Conservation (phyloP, 1,284 basidiomycete species). For the Cronartium quercuum region DNA sequence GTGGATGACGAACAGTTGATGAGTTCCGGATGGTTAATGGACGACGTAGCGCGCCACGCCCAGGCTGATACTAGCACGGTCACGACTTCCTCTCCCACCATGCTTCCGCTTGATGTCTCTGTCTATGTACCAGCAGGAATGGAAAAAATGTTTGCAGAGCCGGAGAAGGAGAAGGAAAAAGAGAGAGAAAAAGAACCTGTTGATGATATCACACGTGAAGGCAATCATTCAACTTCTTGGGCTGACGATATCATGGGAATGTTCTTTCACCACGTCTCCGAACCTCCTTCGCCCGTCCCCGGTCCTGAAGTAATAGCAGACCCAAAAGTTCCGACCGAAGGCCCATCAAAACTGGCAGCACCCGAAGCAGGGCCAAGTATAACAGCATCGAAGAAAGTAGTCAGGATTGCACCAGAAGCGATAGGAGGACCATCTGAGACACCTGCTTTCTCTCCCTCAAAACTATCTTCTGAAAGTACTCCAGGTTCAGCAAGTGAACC, state of each 20-base stretch:
- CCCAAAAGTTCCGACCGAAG: too few relatives aligned
- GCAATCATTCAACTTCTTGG: not conserved
- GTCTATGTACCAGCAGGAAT: not conserved
- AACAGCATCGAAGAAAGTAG: not conserved
- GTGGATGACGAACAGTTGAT: slow-evolving; percentile 1
- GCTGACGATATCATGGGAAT: not conserved
- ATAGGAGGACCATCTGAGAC: slow-evolving; percentile 20
- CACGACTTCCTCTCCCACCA: not conserved
- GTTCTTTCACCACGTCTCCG: not conserved
- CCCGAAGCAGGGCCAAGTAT: not conserved
- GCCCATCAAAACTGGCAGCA: not conserved
- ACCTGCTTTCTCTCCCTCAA: slow-evolving; percentile 34
- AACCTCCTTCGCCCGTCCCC: not conserved
- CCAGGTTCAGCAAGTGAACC: slow-evolving; percentile 11
- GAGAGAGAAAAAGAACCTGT: not conserved
- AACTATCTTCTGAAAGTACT: slow-evolving; percentile 30
- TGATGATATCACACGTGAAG: not conserved
- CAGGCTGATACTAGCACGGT: not conserved
- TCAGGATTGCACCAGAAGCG: not conserved
- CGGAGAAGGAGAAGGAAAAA: not conserved
- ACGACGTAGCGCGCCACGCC: not conserved
- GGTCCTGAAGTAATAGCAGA: not conserved
- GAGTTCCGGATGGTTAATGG: not conserved
- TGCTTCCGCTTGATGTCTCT: not conserved
- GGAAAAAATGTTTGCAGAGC: not conserved